Conservation (phyloP, 225 moss, liverwort and hornwort genomes). For the Pseudisothecium myosuroides region DNA sequence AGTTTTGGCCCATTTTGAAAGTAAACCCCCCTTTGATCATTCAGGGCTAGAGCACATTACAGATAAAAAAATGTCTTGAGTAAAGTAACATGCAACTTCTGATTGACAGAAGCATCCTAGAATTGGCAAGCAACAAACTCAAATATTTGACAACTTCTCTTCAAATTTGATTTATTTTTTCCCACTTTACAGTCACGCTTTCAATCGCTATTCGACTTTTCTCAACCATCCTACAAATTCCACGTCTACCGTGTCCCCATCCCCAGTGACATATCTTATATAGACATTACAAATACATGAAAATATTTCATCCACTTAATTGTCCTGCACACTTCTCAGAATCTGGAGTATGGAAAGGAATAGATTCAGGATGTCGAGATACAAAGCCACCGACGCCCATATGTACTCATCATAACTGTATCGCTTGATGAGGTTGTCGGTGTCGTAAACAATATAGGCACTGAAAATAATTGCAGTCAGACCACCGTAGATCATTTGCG, state of each 20-base stretch:
- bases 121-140: background rate
- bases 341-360: slow-evolving; percentile 73
- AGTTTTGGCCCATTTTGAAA: no score
- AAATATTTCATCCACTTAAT: background rate
- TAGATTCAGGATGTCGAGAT: slow-evolving; percentile 87
- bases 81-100: background rate
- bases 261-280: background rate
- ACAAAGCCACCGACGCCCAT: slow-evolving; percentile 97
- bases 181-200: slow-evolving; percentile 4
- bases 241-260: background rate
- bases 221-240: slow-evolving; percentile 1
- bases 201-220: background rate
- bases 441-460: slow-evolving; percentile 91
- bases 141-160: background rate
- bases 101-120: background rate
- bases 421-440: slow-evolving; percentile 85
- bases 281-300: background rate
- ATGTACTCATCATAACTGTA: slow-evolving; percentile 79
- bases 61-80: background rate
- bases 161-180: background rate
- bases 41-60: background rate
- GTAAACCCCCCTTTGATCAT: no score
- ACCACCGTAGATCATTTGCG: slow-evolving; percentile 72
- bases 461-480: slow-evolving; percentile 73
- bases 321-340: slow-evolving; percentile 40